Evolutionary conservation across 371 early-diverging fungal genomes (phyloP).

Genomic region (Syncephalastrum sp.): DNA sequence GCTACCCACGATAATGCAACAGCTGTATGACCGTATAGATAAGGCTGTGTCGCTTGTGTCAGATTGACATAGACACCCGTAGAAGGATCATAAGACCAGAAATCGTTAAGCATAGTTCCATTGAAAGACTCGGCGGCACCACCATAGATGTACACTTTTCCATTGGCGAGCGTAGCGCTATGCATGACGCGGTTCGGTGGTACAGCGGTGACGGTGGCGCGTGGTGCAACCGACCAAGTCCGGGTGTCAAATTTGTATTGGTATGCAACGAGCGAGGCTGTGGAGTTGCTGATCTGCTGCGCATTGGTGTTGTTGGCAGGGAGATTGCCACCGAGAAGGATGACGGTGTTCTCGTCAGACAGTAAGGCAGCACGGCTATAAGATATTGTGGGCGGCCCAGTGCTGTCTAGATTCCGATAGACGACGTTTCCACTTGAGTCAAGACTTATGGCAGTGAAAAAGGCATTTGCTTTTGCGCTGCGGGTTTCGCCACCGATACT

Average conservation of each 20-base stretch:
- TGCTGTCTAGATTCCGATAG: background rate
- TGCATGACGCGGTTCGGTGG: slow-evolving; percentile 5
- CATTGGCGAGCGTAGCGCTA: slow-evolving; percentile 7
- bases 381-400: no score
- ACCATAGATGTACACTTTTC: slow-evolving; percentile 16
- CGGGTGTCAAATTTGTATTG: slow-evolving; percentile 12
- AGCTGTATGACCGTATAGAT: slow-evolving; percentile 9
- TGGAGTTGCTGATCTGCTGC: background rate
- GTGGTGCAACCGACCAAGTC: slow-evolving; percentile 6
- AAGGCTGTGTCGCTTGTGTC: background rate
- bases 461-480: background rate
- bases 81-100: slow-evolving; percentile 13
- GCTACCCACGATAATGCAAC: slow-evolving; percentile 11
- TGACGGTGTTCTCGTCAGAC: slow-evolving; percentile 9
- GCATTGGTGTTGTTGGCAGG: background rate
- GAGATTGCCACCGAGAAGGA: slow-evolving; percentile 7
- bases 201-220: slow-evolving; percentile 5
- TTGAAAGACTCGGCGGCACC: background rate
- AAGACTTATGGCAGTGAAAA: slow-evolving; percentile 8
- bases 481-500: slow-evolving; percentile 13
- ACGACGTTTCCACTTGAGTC: slow-evolving; percentile 1
- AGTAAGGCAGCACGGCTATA: slow-evolving; percentile 7
- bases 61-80: slow-evolving; percentile 6
- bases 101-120: slow-evolving; percentile 5
- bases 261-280: background rate